Conservation (phyloP, 176 grass and related monocot genomes). For the Juncus inflexus region DNA sequence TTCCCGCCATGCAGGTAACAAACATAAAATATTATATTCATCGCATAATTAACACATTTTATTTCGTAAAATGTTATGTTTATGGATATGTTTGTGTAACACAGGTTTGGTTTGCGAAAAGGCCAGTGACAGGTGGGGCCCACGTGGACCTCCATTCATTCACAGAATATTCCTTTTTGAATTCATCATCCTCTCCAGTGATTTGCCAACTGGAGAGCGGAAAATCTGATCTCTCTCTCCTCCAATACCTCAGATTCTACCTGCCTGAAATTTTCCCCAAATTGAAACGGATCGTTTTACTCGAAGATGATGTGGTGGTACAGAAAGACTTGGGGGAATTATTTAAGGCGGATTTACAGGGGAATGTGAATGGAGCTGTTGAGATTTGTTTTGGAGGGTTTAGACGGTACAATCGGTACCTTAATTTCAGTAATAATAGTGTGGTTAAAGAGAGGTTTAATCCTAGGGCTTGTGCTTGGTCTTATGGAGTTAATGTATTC, state of each 20-base stretch:
- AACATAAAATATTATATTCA: not conserved
- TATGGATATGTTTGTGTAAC: not conserved
- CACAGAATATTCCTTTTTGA: conserved; percentile 65
- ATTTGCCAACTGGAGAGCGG: conserved; percentile 65
- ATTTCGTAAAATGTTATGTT: not conserved
- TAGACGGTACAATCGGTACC: conserved; percentile 70
- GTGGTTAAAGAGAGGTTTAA: conserved; percentile 53
- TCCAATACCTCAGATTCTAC: conserved; percentile 88
- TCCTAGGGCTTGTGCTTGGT: conserved; percentile 69
- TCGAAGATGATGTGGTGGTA: conserved; percentile 95
- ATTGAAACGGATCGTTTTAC: conserved; percentile 56
- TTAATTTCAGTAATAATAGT: conserved; percentile 70
- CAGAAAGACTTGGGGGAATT: conserved; percentile 71
- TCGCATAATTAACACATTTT: not conserved
- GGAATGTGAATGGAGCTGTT: conserved; percentile 85
- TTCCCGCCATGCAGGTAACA: conserved; percentile 63
- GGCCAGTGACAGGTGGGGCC: conserved; percentile 55
- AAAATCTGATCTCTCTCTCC: conserved; percentile 52
- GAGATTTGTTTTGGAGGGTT: conserved; percentile 92
- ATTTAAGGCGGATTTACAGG: conserved; percentile 73
- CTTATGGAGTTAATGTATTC: conserved; percentile 85
- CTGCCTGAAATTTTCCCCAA: conserved; percentile 78
- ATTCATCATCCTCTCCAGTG: conserved; percentile 75
- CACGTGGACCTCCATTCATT: conserved; percentile 68
- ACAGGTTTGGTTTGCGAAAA: conserved; percentile 62